Conservation (phyloP, 352 stramenopile genomes). For the Globisporangium viniferum region DNA sequence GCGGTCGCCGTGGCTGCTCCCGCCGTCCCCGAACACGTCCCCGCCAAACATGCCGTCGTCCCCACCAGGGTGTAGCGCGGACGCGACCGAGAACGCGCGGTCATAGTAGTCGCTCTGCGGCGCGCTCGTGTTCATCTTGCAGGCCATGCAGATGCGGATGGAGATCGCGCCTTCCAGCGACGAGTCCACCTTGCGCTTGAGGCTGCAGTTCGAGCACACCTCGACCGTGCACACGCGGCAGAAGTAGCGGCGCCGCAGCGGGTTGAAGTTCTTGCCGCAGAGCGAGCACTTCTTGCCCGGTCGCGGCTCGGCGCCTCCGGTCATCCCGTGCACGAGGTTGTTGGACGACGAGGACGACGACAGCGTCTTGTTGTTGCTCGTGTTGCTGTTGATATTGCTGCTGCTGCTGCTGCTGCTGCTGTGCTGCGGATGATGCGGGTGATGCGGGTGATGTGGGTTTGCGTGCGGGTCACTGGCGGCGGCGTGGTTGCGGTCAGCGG, state of each 20-base stretch:
- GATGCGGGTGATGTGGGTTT: not conserved
- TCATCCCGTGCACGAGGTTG: slow-evolving; percentile 4
- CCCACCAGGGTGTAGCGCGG: slow-evolving; percentile 18
- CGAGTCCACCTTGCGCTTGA: slow-evolving; percentile 40
- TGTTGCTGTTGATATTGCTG: slow-evolving; percentile 13
- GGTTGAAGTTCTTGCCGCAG: slow-evolving; percentile 83
- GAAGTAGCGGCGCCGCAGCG: slow-evolving; percentile 66
- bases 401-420: slow-evolving; percentile 24
- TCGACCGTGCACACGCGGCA: slow-evolving; percentile 61
- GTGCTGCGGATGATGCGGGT: slow-evolving; percentile 4
- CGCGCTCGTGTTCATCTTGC: slow-evolving; percentile 59
- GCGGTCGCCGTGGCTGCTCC: slow-evolving; percentile 15
- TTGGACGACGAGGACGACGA: not conserved
- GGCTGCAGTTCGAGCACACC: slow-evolving; percentile 72
- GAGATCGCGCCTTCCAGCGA: slow-evolving; percentile 32
- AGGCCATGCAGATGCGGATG: slow-evolving; percentile 69
- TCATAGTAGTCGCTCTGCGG: slow-evolving; percentile 57
- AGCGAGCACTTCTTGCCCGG: slow-evolving; percentile 59
- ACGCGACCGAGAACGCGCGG: slow-evolving; percentile 41
- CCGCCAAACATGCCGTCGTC: slow-evolving; percentile 21
- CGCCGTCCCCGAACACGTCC: slow-evolving; percentile 13
- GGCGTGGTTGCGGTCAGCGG: not conserved
- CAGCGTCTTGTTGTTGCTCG: not conserved
- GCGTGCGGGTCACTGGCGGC: not conserved
- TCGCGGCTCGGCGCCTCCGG: slow-evolving; percentile 9